These are phyloP conservation scores for Yarrowia deformans DNA, from an alignment of 805 yeast genomes.

Conservation along the genomic window DNA sequence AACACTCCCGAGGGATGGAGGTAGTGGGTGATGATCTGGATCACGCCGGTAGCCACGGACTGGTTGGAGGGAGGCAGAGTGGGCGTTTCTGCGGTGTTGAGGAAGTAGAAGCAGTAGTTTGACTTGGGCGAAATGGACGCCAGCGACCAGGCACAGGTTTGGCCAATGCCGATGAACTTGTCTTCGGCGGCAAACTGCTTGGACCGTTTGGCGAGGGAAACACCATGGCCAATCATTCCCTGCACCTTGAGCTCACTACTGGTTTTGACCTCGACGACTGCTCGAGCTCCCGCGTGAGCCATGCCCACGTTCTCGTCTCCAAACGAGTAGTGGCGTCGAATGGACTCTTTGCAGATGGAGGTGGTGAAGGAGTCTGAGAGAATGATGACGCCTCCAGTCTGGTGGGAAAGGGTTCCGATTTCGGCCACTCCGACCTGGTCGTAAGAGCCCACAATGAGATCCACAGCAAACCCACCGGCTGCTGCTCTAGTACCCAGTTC, in stretches of 20 bases:
- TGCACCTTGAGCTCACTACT: conserved; percentile 82
- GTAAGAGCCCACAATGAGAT: conserved; percentile 91
- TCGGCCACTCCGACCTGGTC: conserved; percentile 95
- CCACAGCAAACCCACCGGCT: conserved; percentile 77
- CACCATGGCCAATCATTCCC: conserved; percentile 93
- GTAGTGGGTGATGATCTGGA: conserved; percentile 90
- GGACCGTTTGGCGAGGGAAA: conserved; percentile 65
- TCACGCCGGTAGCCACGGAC: conserved; percentile 53
- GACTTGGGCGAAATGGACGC: conserved; percentile 85
- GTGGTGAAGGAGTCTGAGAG: conserved; percentile 93
- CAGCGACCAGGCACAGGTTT: conserved; percentile 86
- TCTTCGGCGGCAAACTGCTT: conserved; percentile 80
- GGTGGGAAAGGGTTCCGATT: conserved; percentile 81
- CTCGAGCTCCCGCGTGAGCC: conserved; percentile 49
- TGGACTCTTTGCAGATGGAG: conserved; percentile 90
- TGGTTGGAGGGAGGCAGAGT: conserved; percentile 43
- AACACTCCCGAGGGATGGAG: conserved; percentile 95
- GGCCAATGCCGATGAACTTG: conserved; percentile 87
- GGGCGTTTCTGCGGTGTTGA: conserved; percentile 59
- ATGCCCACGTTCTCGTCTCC: conserved; percentile 31
- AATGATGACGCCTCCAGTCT: conserved; percentile 87
- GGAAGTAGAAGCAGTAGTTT: conserved; percentile 88
- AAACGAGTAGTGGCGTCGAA: conserved; percentile 71
- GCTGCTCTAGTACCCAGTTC: conserved; percentile 73
- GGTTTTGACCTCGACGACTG: conserved; percentile 81